Evolutionary conservation across 2,329 filamentous ascomycete species (phyloP).

Genomic region (Pyricularia sp.): DNA sequence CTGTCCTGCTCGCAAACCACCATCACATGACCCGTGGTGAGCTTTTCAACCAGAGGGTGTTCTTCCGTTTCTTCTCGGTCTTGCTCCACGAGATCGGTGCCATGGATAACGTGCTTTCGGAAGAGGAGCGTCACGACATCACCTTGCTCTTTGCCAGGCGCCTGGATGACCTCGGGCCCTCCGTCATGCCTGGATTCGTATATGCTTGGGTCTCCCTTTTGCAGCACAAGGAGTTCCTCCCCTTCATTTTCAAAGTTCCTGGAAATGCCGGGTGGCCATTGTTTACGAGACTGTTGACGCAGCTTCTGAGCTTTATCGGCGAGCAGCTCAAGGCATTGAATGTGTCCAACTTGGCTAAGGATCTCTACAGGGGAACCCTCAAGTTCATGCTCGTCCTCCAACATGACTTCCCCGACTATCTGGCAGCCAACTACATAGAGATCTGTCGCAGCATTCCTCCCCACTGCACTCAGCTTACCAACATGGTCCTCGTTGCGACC

Average conservation of each 20-base stretch:
- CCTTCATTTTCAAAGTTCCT: conserved; percentile 56
- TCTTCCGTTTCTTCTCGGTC: conserved; percentile 78
- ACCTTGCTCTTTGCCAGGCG: conserved; percentile 58
- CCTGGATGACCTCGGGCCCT: conserved; percentile 62
- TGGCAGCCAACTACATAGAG: conserved; percentile 73
- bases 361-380: conserved; percentile 71
- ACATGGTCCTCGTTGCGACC: conserved; percentile 73
- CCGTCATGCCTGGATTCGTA: conserved; percentile 66
- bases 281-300: conserved; percentile 61
- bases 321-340: conserved; percentile 66
- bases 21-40: conserved; percentile 74
- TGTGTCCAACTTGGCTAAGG: conserved; percentile 57
- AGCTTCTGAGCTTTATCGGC: conserved; percentile 60
- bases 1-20: conserved; percentile 70
- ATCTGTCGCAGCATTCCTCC: conserved; percentile 71
- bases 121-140: conserved; percentile 50
- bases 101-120: neutral
- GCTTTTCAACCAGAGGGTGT: conserved; percentile 74
- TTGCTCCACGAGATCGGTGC: conserved; percentile 62
- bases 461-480: conserved; percentile 77
- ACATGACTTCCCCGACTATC: conserved; percentile 89
- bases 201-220: conserved; percentile 77
- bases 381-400: conserved; percentile 77
- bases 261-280: conserved; percentile 61
- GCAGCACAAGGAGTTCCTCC: conserved; percentile 75